Percentiles rank a stretch among this genome's conserved stretches.
phyloP scores from a whole-genome alignment of 2,329 filamentous ascomycete species.

The Hysterium pulicare region DNA sequence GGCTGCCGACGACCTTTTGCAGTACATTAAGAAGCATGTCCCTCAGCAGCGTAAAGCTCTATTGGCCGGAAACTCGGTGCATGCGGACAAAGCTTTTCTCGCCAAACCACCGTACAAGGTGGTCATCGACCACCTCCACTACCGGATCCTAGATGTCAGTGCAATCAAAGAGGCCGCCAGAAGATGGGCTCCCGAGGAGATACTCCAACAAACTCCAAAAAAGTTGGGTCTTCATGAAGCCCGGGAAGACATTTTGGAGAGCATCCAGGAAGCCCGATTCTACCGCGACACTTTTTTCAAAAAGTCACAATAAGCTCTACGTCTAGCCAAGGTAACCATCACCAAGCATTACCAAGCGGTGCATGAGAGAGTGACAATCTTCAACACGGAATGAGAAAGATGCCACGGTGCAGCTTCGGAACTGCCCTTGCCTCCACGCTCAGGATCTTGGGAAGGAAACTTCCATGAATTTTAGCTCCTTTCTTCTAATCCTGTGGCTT shows the following conservation, averaged over 20 bases:
- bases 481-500: not conserved
- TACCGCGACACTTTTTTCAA: conserved; percentile 70
- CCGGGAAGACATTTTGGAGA: conserved; percentile 86
- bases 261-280: conserved; percentile 84
- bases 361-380: too few relatives aligned
- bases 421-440: too few relatives aligned
- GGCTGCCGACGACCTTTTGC: conserved; percentile 69
- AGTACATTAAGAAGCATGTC: conserved; percentile 72
- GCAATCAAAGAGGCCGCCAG: conserved; percentile 84
- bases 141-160: conserved; percentile 90
- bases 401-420: too few relatives aligned
- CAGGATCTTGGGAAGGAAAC: too few relatives aligned
- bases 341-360: too few relatives aligned
- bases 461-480: too few relatives aligned
- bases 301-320: not conserved
- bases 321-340: too few relatives aligned
- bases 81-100: conserved; percentile 83
- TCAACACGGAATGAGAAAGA: too few relatives aligned
- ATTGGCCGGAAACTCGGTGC: conserved; percentile 88
- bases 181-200: conserved; percentile 68
- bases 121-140: conserved; percentile 75
- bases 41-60: conserved; percentile 65
- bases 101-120: conserved; percentile 67
- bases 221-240: conserved; percentile 82
- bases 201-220: conserved; percentile 60